A percentile compares a stretch with the other conserved stretches of the same genome.
phyloP scores from a whole-genome alignment of 257 asterid genomes.

The Capsicum pubescens region DNA sequence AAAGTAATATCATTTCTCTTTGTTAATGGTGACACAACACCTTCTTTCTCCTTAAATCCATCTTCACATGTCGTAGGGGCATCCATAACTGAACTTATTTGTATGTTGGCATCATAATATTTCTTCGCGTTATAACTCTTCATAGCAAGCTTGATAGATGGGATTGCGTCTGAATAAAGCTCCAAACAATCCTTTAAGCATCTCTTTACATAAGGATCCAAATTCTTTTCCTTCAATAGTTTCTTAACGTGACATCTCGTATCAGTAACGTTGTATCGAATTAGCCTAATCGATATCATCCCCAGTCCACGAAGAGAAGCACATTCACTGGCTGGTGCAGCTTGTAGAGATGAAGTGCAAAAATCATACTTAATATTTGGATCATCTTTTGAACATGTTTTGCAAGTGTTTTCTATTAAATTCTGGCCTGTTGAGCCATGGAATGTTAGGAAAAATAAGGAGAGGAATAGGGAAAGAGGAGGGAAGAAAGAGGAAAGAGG shows the following conservation, averaged over 20 bases:
- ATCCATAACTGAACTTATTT: constrained; percentile 57
- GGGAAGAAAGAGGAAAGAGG: constrained; percentile 30
- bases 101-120: constrained; percentile 57
- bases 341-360: constrained; percentile 70
- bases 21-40: constrained; percentile 59
- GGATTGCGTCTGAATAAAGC: constrained; percentile 59
- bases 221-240: constrained; percentile 38
- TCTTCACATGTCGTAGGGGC: constrained; percentile 74
- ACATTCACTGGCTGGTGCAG: constrained; percentile 73
- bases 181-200: constrained; percentile 64
- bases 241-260: constrained; percentile 61
- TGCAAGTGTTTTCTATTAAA: constrained; percentile 62
- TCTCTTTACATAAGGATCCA: constrained; percentile 42
- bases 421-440: constrained; percentile 37
- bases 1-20: constrained; percentile 53
- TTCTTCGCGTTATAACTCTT: constrained; percentile 39
- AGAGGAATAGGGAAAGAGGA: constrained; percentile 29
- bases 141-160: constrained; percentile 59
- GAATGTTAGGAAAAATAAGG: constrained; percentile 37
- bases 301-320: constrained; percentile 67
- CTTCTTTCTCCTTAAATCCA: constrained; percentile 57
- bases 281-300: constrained; percentile 59
- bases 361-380: constrained; percentile 65
- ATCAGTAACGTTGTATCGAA: constrained; percentile 70
- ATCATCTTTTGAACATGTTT: constrained; percentile 38